phyloP scores from a whole-genome alignment of 495 filamentous ascomycete species.

The Geoglossum glabrum region DNA sequence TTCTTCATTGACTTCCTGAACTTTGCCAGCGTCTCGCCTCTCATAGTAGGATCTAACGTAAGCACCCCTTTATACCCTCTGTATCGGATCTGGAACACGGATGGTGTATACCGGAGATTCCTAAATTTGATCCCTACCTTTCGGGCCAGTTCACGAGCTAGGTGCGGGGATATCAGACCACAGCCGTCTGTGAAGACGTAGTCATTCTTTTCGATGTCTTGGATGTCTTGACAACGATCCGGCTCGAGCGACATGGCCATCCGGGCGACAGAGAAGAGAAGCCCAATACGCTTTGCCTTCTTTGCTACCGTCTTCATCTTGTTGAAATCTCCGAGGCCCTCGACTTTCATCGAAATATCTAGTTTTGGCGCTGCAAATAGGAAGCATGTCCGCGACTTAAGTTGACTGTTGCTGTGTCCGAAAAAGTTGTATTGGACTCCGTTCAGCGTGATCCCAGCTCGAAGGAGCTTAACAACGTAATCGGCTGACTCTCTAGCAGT shows the following conservation, averaged over 20 bases:
- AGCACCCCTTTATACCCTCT: neutral
- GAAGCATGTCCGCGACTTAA: constrained; percentile 28
- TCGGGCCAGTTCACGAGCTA: neutral
- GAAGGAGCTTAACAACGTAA: constrained; percentile 15
- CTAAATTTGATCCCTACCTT: neutral
- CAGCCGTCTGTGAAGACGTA: neutral
- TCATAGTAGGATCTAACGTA: neutral
- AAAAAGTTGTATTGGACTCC: constrained; percentile 27
- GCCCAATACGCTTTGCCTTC: constrained; percentile 28
- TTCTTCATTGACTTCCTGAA: constrained; percentile 28
- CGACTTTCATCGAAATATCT: constrained; percentile 20
- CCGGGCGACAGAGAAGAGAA: constrained; percentile 26
- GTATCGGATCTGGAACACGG: neutral
- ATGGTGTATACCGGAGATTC: neutral
- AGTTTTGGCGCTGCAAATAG: constrained; percentile 22
- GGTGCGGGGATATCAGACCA: neutral
- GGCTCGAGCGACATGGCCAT: constrained; percentile 7
- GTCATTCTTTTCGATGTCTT: neutral
- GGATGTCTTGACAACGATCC: neutral
- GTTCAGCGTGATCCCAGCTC: constrained; percentile 22
- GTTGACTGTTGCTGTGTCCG: constrained; percentile 32
- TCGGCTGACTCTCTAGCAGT: neutral
- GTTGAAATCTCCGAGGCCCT: constrained; percentile 26
- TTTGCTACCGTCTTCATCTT: constrained; percentile 32
- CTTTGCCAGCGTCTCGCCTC: neutral